phyloP scores from a whole-genome alignment of 2,329 filamentous ascomycete species.

The Ploettnerulaceae sp. region DNA sequence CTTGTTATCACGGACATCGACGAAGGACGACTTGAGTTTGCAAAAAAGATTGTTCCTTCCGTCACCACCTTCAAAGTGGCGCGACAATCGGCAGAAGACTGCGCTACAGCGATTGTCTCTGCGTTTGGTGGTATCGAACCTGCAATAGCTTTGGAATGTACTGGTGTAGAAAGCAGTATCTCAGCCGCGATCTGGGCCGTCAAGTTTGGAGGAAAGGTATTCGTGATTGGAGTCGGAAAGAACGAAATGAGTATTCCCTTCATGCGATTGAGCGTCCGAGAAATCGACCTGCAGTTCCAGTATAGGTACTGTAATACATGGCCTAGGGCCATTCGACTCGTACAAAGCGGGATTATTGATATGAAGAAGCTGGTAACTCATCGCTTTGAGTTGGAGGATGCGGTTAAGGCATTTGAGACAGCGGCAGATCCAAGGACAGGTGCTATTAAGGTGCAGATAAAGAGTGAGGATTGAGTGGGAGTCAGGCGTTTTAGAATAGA shows the following conservation, averaged over 20 bases:
- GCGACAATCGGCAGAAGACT: slow-evolving; percentile 61
- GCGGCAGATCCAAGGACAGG: slow-evolving; percentile 84
- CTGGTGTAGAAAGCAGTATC: slow-evolving; percentile 87
- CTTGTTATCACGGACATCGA: slow-evolving; percentile 95
- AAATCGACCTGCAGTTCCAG: slow-evolving; percentile 94
- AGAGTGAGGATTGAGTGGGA: slow-evolving; percentile 54
- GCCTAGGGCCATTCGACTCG: slow-evolving; percentile 84
- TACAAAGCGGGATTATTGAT: slow-evolving; percentile 80
- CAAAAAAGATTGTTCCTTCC: slow-evolving; percentile 74
- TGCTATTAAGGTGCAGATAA: slow-evolving; percentile 97
- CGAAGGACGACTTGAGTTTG: slow-evolving; percentile 76
- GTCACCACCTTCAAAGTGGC: slow-evolving; percentile 78
- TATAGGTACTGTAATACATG: slow-evolving; percentile 96
- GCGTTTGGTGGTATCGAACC: slow-evolving; percentile 77
- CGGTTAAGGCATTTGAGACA: slow-evolving; percentile 83
- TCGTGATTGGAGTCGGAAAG: slow-evolving; percentile 92
- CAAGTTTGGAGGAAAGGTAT: slow-evolving; percentile 95
- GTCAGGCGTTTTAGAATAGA: too few relatives aligned
- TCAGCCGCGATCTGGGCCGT: slow-evolving; percentile 80
- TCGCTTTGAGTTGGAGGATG: slow-evolving; percentile 79
- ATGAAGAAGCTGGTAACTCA: slow-evolving; percentile 82
- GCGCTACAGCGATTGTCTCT: slow-evolving; percentile 61
- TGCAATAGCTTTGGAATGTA: slow-evolving; percentile 82
- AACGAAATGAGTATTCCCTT: slow-evolving; percentile 95
- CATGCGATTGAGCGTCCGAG: slow-evolving; percentile 84